Evolutionary conservation across 768 basidiomycete species (phyloP), one percentile per base, ranked within the genome.

Genomic region (Naganishia vaughanmartiniae): DNA sequence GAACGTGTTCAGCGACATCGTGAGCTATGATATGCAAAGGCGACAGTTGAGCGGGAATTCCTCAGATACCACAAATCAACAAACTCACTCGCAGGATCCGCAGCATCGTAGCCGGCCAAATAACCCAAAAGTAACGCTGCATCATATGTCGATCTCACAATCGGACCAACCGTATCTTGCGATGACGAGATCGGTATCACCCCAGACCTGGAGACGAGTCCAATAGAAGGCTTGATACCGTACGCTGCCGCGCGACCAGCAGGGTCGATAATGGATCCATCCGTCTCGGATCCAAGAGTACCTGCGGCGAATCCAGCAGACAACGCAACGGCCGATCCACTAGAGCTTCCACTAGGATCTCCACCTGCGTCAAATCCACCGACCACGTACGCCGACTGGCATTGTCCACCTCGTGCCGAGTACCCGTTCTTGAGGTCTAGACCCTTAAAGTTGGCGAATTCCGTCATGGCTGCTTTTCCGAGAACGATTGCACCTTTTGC

Each of bases 401-500:
- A 72, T 66, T 77, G 76, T 5, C 76, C 76, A 4, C 75, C 76
- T 19, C 73, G 56, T 5, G 75, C 74, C 0, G 72, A 74, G 74
- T 75, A 77, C 4, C 75, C 78, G 30, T 75, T 73, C 21, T 71
- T 74, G 21, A 74, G 60, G 45, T 63, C 24, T 33, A 15, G 15
- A 9, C 58, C 39, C n/a, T 45, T 74, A 42, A 60, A 77, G 28
- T 71, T 71, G n/a, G 65, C 65, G 53, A 66, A 53, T 36, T 66
- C 65, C 6, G 45, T 51, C 46, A 54, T 51, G 33, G 46, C 15
- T 17, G 65, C 53, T 33, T 66, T 66, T 2, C 65, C 65, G 21
- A 66, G 53, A 26, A 66, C 26, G 65, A 66, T 48, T 7, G 46
- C 65, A 30, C 65, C 65, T 42, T 48, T 31, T 19, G 45, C 24